Evolutionary conservation across 2,329 filamentous ascomycete species (phyloP), one percentile per base, ranked within the genome.

Genomic region (Colletotrichum eremochloae): DNA sequence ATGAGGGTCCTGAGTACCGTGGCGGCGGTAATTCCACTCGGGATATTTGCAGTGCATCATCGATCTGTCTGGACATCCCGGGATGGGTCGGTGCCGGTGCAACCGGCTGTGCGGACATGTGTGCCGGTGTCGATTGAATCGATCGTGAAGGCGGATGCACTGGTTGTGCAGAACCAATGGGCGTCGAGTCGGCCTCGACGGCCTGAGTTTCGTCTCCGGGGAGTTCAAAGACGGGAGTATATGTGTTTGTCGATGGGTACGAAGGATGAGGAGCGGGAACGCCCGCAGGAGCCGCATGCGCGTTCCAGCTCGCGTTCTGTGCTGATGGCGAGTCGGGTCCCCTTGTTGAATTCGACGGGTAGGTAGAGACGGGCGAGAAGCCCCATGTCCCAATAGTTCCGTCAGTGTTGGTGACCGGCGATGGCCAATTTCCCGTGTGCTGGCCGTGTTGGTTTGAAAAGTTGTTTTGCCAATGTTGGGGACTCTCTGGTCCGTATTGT

Each of bases 41-140:
- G 14, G 70, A 72, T 72, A 72, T 69, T 65, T 72, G 70, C 12
- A 72, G 55, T 31, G 70, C 70, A 8, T 72, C 70, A 3, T 72
- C 70, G 6, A 72, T 58, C 55, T 70, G 66, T 12, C 70, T 70
- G 11, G 60, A 48, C 70, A 69, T 72, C 18, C 20, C 53, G 55
- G 56, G 53, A 50, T 69, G 66, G 15, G 66, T 48, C 18, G 66
- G 60, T 2, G 66, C 61, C 15, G 60, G 65, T 20, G 68, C 65
- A 6, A 12, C 31, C 8, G 69, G 69, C 42, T 61, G 69, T 20
- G 53, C 58, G 12, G 31, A 29, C 29, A 48, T 42, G 29, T 70
- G 44, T 38, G 57, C 58, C 1, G 60, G 70, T 36, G 70, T 72
- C 3, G 67, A 55, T 44, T 72, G 70, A 46, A 72, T 72, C 20